Evolutionary conservation across 2,329 filamentous ascomycete genomes (phyloP), one percentile per base, ranked within the genome.

Genomic region (Sarocladiaceae sp.): DNA sequence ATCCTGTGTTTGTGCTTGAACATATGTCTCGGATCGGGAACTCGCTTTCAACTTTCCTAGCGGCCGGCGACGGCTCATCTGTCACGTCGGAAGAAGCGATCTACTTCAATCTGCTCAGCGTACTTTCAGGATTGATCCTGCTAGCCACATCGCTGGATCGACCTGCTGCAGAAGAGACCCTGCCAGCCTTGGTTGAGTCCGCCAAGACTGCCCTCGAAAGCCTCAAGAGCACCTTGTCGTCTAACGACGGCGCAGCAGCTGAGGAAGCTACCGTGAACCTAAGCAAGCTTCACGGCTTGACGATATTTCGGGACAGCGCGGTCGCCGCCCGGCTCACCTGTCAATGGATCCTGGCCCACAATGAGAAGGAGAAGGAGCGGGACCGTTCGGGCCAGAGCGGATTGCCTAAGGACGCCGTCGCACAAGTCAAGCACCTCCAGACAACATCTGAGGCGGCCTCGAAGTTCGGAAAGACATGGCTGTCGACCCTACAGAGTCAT

Each of bases 1-100:
- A 82, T 36, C 70, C 72, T 36, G 64, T 68, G 2, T 78, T 74
- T 50, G 65, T 76, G 1, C 53, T 69, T 0, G 72, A 78, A 52
- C 70, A 65, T 1, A 64, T 78, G 13, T 58, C 61, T 1, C 67
- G 67, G n/a, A 60, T 79, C 2, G 66, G 68, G 54, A 71, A 73
- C 53, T 72, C 74, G 0, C 62, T 78, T 3, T 60, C 64, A 7
- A 67, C 65, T 47, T 70, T 75, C 47, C 62, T 77, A 3, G 59
- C 67, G 26, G 58, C 58, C 0, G 52, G 61, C 0, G 52, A 52
- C 5, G 62, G 59, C 7, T 49, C n/a, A n/a, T n/a, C 64, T 4
- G 67, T 76, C 25, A 79, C 76, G 0, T 37, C 61, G 1, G 59
- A 71, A 2, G 77, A 80, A 50, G 58, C 66, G 18, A 60, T 66